phyloP scores from a whole-genome alignment of 768 basidiomycete species.

The Hebeloma cylindrosporum region DNA sequence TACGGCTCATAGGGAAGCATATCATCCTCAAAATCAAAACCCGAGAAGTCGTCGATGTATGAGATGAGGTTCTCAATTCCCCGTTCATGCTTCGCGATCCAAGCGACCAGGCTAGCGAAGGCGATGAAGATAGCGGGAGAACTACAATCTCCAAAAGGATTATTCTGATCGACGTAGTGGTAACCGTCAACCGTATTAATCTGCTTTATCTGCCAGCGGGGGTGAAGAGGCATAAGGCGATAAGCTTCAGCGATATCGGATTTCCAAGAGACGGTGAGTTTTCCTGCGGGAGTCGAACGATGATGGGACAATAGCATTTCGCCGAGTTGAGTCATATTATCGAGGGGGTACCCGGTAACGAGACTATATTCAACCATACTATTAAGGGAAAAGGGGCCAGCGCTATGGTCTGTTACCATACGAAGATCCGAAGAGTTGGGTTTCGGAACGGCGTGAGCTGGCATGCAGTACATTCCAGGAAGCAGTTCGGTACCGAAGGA shows the following conservation, averaged over 20 bases:
- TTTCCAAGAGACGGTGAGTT: slow-evolving; percentile 28
- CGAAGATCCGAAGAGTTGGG: slow-evolving; percentile 24
- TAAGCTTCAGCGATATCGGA: slow-evolving; percentile 40
- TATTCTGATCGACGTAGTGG: slow-evolving; percentile 21
- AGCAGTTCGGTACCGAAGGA: slow-evolving; percentile 31
- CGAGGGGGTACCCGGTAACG: slow-evolving; percentile 14
- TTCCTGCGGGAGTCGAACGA: background rate
- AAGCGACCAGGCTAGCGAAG: slow-evolving; percentile 32
- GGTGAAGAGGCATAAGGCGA: slow-evolving; percentile 34
- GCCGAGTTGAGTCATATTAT: slow-evolving; percentile 17
- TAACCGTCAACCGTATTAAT: slow-evolving; percentile 25
- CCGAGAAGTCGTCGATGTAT: slow-evolving; percentile 36
- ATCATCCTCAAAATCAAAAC: slow-evolving; percentile 18
- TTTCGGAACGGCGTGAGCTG: slow-evolving; percentile 40
- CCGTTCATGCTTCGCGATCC: slow-evolving; percentile 32
- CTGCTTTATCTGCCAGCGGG: slow-evolving; percentile 42
- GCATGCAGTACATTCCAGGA: slow-evolving; percentile 29
- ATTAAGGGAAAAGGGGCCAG: slow-evolving; percentile 27
- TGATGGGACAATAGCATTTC: slow-evolving; percentile 7
- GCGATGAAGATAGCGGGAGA: slow-evolving; percentile 28
- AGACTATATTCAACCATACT: slow-evolving; percentile 18
- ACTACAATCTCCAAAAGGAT: slow-evolving; percentile 24
- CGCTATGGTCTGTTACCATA: slow-evolving; percentile 39
- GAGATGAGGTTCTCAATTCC: slow-evolving; percentile 20
- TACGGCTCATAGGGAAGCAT: slow-evolving; percentile 29